Conservation (phyloP, 768 basidiomycete species). For the Pulveroboletus ravenelii region DNA sequence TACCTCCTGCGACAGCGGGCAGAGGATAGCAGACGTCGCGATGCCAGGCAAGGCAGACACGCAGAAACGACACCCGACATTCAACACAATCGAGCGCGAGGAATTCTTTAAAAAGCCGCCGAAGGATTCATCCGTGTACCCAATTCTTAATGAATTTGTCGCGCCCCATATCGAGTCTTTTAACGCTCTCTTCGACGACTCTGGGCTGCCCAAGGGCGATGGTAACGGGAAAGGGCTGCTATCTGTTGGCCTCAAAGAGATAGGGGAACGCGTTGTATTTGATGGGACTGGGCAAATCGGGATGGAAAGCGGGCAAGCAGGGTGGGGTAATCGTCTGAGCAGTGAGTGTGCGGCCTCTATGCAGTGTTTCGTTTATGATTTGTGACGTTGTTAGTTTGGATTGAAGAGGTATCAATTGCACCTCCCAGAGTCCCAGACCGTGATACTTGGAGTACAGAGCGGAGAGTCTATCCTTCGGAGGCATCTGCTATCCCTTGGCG, state of each 20-base stretch:
- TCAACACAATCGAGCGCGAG: slow-evolving; percentile 80
- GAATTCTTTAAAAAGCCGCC: slow-evolving; percentile 72
- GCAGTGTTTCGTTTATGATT: slow-evolving; percentile 8
- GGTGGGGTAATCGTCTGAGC: slow-evolving; percentile 81
- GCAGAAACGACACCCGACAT: slow-evolving; percentile 49
- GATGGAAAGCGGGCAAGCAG: slow-evolving; percentile 46
- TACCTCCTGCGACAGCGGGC: background rate
- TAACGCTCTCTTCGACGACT: slow-evolving; percentile 93
- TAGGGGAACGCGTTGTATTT: slow-evolving; percentile 89
- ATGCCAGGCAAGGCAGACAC: slow-evolving; percentile 51
- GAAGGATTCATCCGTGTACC: slow-evolving; percentile 60
- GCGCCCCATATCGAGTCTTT: slow-evolving; percentile 93
- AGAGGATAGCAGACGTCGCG: background rate
- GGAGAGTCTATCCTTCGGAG: slow-evolving; percentile 85
- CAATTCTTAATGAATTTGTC: slow-evolving; percentile 89
- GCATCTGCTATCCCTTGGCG: slow-evolving; percentile 36
- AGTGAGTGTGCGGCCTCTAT: slow-evolving; percentile 47
- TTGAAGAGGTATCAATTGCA: slow-evolving; percentile 78
- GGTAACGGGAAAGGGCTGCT: slow-evolving; percentile 79
- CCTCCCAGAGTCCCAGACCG: slow-evolving; percentile 85
- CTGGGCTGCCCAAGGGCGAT: slow-evolving; percentile 68
- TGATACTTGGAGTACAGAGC: slow-evolving; percentile 67
- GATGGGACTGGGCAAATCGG: slow-evolving; percentile 61
- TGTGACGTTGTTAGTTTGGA: slow-evolving; percentile 64
- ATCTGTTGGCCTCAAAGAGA: slow-evolving; percentile 72